These are phyloP conservation scores for Peniophora sp. DNA, from an alignment of 1,284 basidiomycete genomes.

Conservation along the genomic window DNA sequence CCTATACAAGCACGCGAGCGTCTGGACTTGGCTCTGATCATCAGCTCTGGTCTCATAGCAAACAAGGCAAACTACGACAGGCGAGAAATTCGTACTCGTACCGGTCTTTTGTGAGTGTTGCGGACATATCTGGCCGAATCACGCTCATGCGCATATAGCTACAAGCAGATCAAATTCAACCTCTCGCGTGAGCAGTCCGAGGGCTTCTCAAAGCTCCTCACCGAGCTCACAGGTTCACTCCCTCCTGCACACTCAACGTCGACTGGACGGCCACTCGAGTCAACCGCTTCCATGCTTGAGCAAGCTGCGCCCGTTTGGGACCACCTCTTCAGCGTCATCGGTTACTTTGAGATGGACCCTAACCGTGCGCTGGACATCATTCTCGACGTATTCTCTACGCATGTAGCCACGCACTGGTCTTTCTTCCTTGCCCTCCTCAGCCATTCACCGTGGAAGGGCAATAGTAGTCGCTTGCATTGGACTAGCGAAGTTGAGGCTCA, in stretches of 20 bases:
- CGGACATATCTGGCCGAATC: not conserved
- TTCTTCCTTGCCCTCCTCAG: constrained; percentile 88
- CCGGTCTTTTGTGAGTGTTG: constrained; percentile 66
- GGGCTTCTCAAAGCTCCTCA: constrained; percentile 89
- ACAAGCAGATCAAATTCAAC: constrained; percentile 99
- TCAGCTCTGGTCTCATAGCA: constrained; percentile 52
- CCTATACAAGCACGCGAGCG: constrained; percentile 61
- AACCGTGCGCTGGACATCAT: constrained; percentile 92
- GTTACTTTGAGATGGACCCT: constrained; percentile 95
- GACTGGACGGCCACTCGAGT: constrained; percentile 57
- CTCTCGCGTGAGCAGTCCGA: constrained; percentile 95
- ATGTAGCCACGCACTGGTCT: constrained; percentile 78
- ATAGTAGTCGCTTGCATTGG: constrained; percentile 39
- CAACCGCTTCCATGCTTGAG: constrained; percentile 44
- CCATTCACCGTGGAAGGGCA: constrained; percentile 50
- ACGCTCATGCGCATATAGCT: constrained; percentile 36
- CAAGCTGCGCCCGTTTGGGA: constrained; percentile 78
- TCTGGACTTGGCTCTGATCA: constrained; percentile 56
- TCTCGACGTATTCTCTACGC: constrained; percentile 82
- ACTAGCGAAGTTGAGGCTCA: constrained; percentile 13
- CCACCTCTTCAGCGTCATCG: constrained; percentile 82
- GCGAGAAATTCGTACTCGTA: constrained; percentile 72
- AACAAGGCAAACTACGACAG: constrained; percentile 58
- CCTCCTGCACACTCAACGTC: constrained; percentile 61
- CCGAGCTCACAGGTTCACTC: constrained; percentile 75